Conservation (phyloP, 2,329 filamentous ascomycete species). For the Aureobasidium sp. region DNA sequence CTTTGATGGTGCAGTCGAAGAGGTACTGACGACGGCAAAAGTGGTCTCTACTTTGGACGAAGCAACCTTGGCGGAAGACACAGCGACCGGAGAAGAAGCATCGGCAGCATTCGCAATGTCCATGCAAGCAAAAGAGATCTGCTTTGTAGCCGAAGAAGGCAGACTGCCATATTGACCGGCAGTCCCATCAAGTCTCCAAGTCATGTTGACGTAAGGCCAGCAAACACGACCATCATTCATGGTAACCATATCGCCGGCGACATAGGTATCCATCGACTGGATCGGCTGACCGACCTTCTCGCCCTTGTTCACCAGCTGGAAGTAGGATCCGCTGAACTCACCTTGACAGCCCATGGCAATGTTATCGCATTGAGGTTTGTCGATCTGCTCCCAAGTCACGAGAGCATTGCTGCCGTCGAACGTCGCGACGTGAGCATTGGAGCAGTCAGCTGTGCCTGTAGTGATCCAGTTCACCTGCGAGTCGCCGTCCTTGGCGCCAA, state of each 20-base stretch:
- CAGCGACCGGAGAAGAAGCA: background rate
- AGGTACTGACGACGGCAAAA: background rate
- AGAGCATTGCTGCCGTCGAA: slow-evolving; percentile 46
- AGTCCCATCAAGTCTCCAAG: slow-evolving; percentile 38
- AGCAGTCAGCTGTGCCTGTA: slow-evolving; percentile 42
- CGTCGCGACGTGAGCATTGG: slow-evolving; percentile 50
- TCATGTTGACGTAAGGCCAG: slow-evolving; percentile 53
- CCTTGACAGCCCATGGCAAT: slow-evolving; percentile 53
- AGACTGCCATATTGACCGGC: slow-evolving; percentile 20
- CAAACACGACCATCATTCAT: slow-evolving; percentile 50
- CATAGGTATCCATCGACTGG: slow-evolving; percentile 44
- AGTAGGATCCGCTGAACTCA: slow-evolving; percentile 50
- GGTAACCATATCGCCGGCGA: slow-evolving; percentile 55
- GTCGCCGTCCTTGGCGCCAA: slow-evolving; percentile 47
- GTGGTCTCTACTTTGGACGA: background rate
- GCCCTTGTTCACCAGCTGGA: slow-evolving; percentile 48
- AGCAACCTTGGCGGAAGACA: background rate
- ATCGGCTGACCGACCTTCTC: slow-evolving; percentile 44
- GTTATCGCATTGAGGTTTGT: slow-evolving; percentile 45
- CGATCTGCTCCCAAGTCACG: slow-evolving; percentile 54
- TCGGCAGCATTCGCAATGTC: slow-evolving; percentile 13
- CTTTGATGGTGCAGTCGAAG: background rate
- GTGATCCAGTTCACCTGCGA: slow-evolving; percentile 54
- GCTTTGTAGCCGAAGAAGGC: slow-evolving; percentile 22
- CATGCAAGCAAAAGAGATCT: slow-evolving; percentile 49